Evolutionary conservation across 768 basidiomycete genomes (phyloP).

Genomic region (Scleroderma bovista): DNA sequence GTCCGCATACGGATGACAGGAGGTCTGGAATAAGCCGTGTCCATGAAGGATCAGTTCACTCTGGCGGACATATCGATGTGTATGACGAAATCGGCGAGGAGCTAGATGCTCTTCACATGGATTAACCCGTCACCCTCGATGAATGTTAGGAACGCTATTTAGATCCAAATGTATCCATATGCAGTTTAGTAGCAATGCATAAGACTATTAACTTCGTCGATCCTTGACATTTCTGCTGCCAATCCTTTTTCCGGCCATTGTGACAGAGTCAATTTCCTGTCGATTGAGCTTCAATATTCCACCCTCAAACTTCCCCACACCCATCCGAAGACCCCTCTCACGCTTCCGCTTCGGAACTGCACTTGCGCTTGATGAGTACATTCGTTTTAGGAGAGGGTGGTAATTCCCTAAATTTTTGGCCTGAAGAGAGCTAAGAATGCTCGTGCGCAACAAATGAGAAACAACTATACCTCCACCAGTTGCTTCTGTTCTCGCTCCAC

Average conservation of each 20-base stretch:
- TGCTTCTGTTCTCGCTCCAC: constrained; percentile 46
- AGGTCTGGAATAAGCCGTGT: constrained; percentile 13
- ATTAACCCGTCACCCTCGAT: constrained; percentile 8
- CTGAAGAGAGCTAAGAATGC: constrained; percentile 32
- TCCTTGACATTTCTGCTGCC: constrained; percentile 6
- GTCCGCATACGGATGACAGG: constrained; percentile 22
- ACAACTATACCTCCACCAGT: constrained; percentile 60
- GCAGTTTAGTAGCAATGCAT: not conserved
- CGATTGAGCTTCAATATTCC: constrained; percentile 63
- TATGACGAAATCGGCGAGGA: constrained; percentile 17
- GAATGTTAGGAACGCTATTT: constrained; percentile 1
- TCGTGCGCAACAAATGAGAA: not conserved
- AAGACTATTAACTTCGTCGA: too few relatives aligned
- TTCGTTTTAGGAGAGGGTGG: constrained; percentile 68
- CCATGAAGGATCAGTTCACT: constrained; percentile 13
- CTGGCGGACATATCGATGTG: constrained; percentile 9
- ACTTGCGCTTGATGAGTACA: constrained; percentile 43
- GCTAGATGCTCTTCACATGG: constrained; percentile 20
- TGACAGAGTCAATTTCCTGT: constrained; percentile 48
- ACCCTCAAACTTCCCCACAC: constrained; percentile 68
- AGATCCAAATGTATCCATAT: constrained; percentile 1
- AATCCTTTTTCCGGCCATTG: constrained; percentile 13
- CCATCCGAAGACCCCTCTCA: constrained; percentile 67
- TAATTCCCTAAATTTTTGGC: constrained; percentile 84
- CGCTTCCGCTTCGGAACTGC: constrained; percentile 38